These are phyloP conservation scores for Neospora caninum DNA, from an alignment of 169 alveolate genomes.

Conservation along the genomic window DNA sequence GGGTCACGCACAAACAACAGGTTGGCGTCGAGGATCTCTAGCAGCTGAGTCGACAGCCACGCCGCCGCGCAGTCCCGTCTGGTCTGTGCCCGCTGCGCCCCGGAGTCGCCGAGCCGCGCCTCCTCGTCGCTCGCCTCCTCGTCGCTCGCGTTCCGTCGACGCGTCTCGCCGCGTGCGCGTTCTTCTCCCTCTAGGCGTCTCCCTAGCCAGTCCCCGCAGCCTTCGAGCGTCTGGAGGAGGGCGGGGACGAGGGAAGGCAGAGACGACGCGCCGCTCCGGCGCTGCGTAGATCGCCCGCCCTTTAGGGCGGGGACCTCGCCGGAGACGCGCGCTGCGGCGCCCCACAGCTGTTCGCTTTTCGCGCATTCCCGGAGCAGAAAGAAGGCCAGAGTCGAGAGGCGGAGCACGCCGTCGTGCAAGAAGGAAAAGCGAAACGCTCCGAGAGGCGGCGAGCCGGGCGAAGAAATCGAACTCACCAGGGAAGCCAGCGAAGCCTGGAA, in stretches of 20 bases:
- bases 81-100: not conserved
- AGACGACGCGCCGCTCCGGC: not conserved
- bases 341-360: not conserved
- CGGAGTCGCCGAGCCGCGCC: not conserved
- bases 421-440: not conserved
- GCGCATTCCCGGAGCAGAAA: not conserved
- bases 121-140: not conserved
- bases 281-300: not conserved
- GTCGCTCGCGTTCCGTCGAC: not conserved
- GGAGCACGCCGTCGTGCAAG: not conserved
- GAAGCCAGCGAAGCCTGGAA: not conserved
- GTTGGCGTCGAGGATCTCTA: not conserved
- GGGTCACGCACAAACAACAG: not conserved
- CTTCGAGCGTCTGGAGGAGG: not conserved
- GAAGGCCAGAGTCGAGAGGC: not conserved
- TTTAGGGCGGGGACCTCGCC: not conserved
- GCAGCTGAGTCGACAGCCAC: not conserved
- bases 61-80: not conserved
- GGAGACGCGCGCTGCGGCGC: not conserved
- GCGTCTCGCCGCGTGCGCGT: not conserved
- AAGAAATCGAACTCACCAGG: not conserved
- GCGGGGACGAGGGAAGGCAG: slow-evolving; percentile 2
- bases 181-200: not conserved
- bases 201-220: slow-evolving; percentile 25
- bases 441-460: not conserved